Percentiles rank a stretch among this genome's conserved stretches.
These are phyloP conservation scores for Pythium brachiatum DNA, from an alignment of 352 stramenopile species.

Conservation along the genomic window DNA sequence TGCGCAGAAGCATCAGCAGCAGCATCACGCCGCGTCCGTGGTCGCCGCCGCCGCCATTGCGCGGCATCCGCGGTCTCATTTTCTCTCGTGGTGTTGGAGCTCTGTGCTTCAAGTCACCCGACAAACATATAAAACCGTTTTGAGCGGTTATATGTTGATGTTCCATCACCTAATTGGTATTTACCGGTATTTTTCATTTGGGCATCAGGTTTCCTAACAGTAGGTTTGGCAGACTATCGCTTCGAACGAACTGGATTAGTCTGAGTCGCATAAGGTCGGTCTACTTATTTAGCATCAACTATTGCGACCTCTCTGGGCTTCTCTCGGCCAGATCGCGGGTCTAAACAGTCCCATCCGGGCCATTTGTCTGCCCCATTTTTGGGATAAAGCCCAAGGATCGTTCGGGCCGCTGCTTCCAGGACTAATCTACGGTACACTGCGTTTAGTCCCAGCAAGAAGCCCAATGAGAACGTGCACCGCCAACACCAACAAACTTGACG, in stretches of 20 bases:
- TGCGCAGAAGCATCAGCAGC: constrained; percentile 33
- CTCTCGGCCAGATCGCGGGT: constrained; percentile 1
- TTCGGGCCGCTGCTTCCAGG: not conserved
- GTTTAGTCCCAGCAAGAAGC: constrained; percentile 21
- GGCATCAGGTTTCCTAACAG: constrained; percentile 11
- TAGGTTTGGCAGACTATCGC: constrained; percentile 7
- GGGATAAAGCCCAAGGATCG: not conserved
- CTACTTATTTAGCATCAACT: constrained; percentile 11
- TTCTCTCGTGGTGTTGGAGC: not conserved
- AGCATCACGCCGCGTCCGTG: constrained; percentile 21
- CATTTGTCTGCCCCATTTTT: constrained; percentile 17
- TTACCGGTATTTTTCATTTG: constrained; percentile 9
- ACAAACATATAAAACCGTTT: constrained; percentile 16
- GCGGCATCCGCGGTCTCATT: constrained; percentile 1
- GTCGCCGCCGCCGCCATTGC: constrained; percentile 3
- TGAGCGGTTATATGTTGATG: not conserved
- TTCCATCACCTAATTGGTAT: not conserved
- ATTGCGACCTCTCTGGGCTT: not conserved
- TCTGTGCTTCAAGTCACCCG: not conserved
- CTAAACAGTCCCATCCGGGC: constrained; percentile 18
- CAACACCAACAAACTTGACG: constrained; percentile 4
- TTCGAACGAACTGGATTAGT: constrained; percentile 9
- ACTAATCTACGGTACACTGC: constrained; percentile 23
- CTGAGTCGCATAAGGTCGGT: not conserved
- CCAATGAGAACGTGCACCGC: not conserved